Percentiles rank a stretch among this genome's conserved stretches.
These are phyloP conservation scores for Stagonosporopsis cucurbitacearum DNA, from an alignment of 2,329 filamentous ascomycete species.

Conservation along the genomic window DNA sequence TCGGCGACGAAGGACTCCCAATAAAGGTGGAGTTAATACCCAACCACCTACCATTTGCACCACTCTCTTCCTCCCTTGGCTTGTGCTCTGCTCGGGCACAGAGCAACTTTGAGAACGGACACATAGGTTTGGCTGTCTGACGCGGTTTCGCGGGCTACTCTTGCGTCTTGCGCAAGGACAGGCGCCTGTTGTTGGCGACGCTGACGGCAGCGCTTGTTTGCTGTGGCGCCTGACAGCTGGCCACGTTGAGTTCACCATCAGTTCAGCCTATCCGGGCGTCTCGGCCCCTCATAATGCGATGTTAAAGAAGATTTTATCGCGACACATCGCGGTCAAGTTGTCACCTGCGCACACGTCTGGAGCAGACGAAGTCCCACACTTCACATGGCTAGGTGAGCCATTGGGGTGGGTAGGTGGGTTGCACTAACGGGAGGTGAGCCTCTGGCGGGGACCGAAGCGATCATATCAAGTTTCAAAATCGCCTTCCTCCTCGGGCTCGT, in stretches of 20 bases:
- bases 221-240: not conserved
- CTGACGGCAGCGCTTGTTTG: conserved; percentile 4
- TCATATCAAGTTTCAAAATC: not conserved
- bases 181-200: conserved; percentile 3
- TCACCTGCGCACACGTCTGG: not conserved
- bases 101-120: not conserved
- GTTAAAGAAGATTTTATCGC: not conserved
- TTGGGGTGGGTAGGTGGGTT: conserved; percentile 1
- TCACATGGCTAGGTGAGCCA: conserved; percentile 7
- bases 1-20: conserved; percentile 8
- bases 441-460: conserved; percentile 3
- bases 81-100: not conserved
- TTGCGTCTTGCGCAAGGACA: conserved; percentile 4
- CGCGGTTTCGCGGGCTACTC: not conserved
- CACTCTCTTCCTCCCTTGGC: conserved; percentile 4
- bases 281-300: conserved; percentile 14
- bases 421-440: conserved; percentile 13
- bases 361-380: not conserved
- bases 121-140: not conserved
- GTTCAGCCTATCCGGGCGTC: conserved; percentile 2
- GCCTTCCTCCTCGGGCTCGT: conserved; percentile 1
- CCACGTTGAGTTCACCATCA: not conserved
- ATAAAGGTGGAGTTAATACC: not conserved
- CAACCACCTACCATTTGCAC: conserved; percentile 7
- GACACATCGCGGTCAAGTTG: not conserved